These are phyloP conservation scores for Pythium diclinum DNA, from an alignment of 352 stramenopile genomes.

Conservation along the genomic window DNA sequence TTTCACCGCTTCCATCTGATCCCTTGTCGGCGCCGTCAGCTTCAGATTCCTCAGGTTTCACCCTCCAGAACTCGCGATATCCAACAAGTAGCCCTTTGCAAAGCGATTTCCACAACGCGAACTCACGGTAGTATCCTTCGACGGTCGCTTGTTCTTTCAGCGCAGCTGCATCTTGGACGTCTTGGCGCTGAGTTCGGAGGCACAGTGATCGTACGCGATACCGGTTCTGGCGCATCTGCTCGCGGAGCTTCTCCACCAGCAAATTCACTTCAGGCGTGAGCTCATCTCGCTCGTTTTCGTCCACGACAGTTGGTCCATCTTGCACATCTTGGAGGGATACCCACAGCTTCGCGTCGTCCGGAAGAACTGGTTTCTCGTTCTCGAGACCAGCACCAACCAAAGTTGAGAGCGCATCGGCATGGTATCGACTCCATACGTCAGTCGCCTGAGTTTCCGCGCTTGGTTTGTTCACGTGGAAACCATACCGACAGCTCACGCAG, in stretches of 20 bases:
- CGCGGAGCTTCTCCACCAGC: constrained; percentile 68
- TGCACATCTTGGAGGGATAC: constrained; percentile 52
- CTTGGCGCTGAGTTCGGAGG: constrained; percentile 40
- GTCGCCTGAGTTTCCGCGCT: neutral
- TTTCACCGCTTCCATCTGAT: constrained; percentile 12
- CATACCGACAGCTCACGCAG: constrained; percentile 17
- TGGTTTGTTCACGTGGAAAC: constrained; percentile 10
- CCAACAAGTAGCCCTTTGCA: constrained; percentile 65
- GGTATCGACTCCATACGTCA: constrained; percentile 53
- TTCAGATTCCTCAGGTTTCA: constrained; percentile 13
- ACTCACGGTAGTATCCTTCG: constrained; percentile 74
- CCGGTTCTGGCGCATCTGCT: constrained; percentile 74
- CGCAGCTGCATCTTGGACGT: constrained; percentile 31
- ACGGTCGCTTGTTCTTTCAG: constrained; percentile 28
- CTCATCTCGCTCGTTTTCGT: constrained; percentile 38
- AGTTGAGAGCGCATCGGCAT: constrained; percentile 53
- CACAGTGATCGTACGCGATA: constrained; percentile 50
- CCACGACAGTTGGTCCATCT: constrained; percentile 1
- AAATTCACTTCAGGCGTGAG: constrained; percentile 74
- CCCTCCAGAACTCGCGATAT: constrained; percentile 40
- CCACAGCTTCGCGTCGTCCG: constrained; percentile 38
- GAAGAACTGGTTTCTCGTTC: constrained; percentile 40
- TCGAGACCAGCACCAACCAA: constrained; percentile 46
- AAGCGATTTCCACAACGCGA: constrained; percentile 71
- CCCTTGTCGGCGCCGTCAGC: constrained; percentile 26